phyloP scores from a whole-genome alignment of 208 protist genomes.

The Trypanosoma brucei region DNA sequence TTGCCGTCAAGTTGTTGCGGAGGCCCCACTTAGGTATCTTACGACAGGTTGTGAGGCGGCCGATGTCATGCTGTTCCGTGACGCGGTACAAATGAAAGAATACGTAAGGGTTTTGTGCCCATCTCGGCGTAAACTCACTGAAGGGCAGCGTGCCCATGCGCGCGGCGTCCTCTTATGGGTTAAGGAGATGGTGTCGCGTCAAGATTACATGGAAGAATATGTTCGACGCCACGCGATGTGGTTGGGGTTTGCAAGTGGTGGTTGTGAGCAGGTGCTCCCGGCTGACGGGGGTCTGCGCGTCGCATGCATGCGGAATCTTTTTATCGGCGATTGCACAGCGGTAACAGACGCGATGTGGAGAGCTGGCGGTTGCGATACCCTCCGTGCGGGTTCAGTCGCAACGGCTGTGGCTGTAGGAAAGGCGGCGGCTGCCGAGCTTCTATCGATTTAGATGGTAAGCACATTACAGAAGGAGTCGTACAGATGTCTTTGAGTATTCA shows the following conservation, averaged over 20 bases:
- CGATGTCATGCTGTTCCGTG: slow-evolving; percentile 52
- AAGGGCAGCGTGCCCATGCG: slow-evolving; percentile 29
- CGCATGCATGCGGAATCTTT: slow-evolving; percentile 32
- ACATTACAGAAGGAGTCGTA: not conserved
- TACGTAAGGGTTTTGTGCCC: slow-evolving; percentile 59
- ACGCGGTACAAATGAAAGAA: slow-evolving; percentile 47
- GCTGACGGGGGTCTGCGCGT: slow-evolving; percentile 24
- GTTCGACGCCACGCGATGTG: slow-evolving; percentile 66
- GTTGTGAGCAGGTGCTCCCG: slow-evolving; percentile 36
- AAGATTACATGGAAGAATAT: slow-evolving; percentile 66
- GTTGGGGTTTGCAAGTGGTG: slow-evolving; percentile 76
- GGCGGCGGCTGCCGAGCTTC: slow-evolving; percentile 29
- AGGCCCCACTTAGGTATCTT: slow-evolving; percentile 40
- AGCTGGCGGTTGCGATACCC: slow-evolving; percentile 22
- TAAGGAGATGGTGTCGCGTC: slow-evolving; percentile 11
- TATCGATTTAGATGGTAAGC: slow-evolving; percentile 14
- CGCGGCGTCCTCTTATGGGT: slow-evolving; percentile 47
- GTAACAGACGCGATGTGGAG: slow-evolving; percentile 42
- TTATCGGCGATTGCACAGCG: slow-evolving; percentile 70
- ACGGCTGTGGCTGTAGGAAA: slow-evolving; percentile 48
- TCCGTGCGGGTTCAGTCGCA: slow-evolving; percentile 48
- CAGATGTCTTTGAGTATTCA: not conserved
- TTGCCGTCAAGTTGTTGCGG: slow-evolving; percentile 42
- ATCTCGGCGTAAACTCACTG: slow-evolving; percentile 39
- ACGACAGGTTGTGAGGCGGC: slow-evolving; percentile 33